Conservation (phyloP, 495 filamentous ascomycete genomes). For the Darksidea phi region DNA sequence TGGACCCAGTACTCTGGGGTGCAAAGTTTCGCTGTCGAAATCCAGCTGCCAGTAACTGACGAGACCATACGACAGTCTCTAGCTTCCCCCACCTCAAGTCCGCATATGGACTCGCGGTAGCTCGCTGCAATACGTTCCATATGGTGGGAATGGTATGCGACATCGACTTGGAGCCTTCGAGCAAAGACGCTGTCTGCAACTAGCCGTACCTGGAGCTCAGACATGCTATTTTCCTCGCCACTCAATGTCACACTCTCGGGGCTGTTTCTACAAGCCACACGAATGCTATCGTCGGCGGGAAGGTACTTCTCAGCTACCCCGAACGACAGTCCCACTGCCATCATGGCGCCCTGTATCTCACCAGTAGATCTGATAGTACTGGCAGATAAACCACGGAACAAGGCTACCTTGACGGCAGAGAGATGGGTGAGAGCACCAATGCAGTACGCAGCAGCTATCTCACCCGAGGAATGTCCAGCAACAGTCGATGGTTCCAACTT, state of each 20-base stretch:
- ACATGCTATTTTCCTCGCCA: neutral
- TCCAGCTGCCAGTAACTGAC: constrained; percentile 27
- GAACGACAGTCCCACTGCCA: constrained; percentile 5
- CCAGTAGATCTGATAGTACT: neutral
- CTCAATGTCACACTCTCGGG: constrained; percentile 7
- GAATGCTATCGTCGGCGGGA: neutral
- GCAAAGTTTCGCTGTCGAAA: constrained; percentile 12
- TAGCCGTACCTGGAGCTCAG: neutral
- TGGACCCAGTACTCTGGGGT: constrained; percentile 16
- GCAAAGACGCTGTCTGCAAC: constrained; percentile 19
- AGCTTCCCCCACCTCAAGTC: neutral
- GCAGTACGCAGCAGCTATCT: constrained; percentile 17
- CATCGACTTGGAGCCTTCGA: constrained; percentile 34
- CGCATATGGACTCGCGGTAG: constrained; percentile 14
- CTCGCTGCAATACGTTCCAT: constrained; percentile 35
- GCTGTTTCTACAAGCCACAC: constrained; percentile 9
- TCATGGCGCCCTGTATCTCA: neutral
- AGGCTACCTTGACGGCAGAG: constrained; percentile 11
- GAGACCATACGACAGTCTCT: neutral
- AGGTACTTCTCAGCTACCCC: no score
- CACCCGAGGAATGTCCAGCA: constrained; percentile 18
- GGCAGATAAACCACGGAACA: neutral
- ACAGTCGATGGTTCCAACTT: constrained; percentile 2
- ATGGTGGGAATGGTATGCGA: constrained; percentile 43
- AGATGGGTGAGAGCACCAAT: neutral